These are phyloP conservation scores for Kwoniella europaea DNA, from an alignment of 768 basidiomycete genomes.

Conservation along the genomic window DNA sequence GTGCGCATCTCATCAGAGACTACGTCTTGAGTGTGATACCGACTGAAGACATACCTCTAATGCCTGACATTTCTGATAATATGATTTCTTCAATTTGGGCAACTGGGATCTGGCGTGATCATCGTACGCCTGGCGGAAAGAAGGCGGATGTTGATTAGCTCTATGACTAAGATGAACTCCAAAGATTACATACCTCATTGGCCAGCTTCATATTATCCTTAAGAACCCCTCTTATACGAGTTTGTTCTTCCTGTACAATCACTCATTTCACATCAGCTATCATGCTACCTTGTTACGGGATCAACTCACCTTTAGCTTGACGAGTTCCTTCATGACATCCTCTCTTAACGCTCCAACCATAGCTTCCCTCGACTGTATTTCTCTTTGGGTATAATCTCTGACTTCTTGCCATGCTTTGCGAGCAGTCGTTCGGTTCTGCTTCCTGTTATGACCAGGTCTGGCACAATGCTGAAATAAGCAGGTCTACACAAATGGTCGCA, in stretches of 20 bases:
- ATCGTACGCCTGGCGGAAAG: slow-evolving; percentile 64
- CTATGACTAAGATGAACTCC: too few species aligned
- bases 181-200: slow-evolving; percentile 49
- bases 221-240: slow-evolving; percentile 86
- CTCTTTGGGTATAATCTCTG: slow-evolving; percentile 82
- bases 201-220: slow-evolving; percentile 89
- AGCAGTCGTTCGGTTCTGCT: slow-evolving; percentile 62
- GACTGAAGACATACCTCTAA: slow-evolving; percentile 68
- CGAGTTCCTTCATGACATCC: slow-evolving; percentile 76
- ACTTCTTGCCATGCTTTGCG: slow-evolving; percentile 82
- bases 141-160: neutral
- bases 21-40: neutral
- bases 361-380: slow-evolving; percentile 80
- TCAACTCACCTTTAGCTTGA: slow-evolving; percentile 63
- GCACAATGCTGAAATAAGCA: neutral
- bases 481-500: neutral
- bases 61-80: slow-evolving; percentile 83
- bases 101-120: slow-evolving; percentile 81
- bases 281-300: slow-evolving; percentile 56
- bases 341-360: slow-evolving; percentile 72
- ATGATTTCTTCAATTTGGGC: slow-evolving; percentile 77
- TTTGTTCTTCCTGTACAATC: slow-evolving; percentile 75
- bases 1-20: neutral
- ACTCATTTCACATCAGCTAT: slow-evolving; percentile 12
- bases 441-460: slow-evolving; percentile 35